Base-by-base conservation (phyloP, 148 eudicot genomes). In the Diospyros lotus region DNA sequence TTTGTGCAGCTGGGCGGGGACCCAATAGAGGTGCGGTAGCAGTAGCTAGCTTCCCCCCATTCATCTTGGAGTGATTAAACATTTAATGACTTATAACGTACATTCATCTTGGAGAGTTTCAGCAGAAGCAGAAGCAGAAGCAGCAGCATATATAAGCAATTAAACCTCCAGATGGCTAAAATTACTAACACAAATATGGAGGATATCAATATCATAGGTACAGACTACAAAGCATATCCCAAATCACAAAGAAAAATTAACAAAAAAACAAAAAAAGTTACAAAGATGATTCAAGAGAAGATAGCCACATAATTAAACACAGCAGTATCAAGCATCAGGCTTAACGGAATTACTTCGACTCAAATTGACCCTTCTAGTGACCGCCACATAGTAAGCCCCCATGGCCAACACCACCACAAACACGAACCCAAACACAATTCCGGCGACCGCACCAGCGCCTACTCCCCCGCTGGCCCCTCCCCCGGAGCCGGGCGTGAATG, bases 331-430 rank as follows among this genome's bases (percentile, higher is more conserved):
- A 68, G 61, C 84, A 68, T 73, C 67, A 40, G 85, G 77, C 74
- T 80, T 78, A 66, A 75, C 69, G 68, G 86, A n/a, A 62, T 79
- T 78, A 53, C 77, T 68, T 61, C 79, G 75, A 14, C 70, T 76
- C 51, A 69, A 56, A 46, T 88, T 86, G 43, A 78, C 77, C 58
- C 64, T 80, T 46, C 88, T 82, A 5, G 81, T 85, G 76, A 77
- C 72, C 69, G 72, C 71, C 11, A 82, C 80, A 64, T 88, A 87
- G 80, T 80, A 91, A 63, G 73, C 83, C 3, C 88, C 89, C 83
- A 89, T 80, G 1, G 82, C 92, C 61, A 85, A 58, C 39, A 84
- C 45, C 69, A 79, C 72, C 1, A 77, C 82, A 60, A 82, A 74
- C 6, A 84, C 73, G n/a, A 82, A 69, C 10, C 81, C 84, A 55